Conservation (phyloP, 1,284 basidiomycete genomes). For the Tranzscheliella williamsii region DNA sequence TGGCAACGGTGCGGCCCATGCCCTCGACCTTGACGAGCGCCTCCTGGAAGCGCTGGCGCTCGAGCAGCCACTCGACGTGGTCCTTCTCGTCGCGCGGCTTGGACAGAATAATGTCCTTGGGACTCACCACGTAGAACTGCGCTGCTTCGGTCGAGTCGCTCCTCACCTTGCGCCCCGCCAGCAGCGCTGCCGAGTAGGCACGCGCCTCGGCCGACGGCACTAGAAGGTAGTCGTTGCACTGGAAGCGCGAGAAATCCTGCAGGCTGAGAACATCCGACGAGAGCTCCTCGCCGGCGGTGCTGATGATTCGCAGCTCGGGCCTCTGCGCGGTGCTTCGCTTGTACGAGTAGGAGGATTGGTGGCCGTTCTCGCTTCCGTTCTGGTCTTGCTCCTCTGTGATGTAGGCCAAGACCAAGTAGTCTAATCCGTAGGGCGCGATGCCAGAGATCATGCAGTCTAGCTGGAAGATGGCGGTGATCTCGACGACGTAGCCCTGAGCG, state of each 20-base stretch:
- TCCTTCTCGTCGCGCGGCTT: conserved; percentile 83
- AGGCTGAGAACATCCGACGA: conserved; percentile 83
- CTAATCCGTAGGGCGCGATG: conserved; percentile 73
- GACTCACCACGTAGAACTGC: conserved; percentile 78
- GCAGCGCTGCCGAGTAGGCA: conserved; percentile 31
- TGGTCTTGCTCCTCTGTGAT: conserved; percentile 61
- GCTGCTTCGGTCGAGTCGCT: conserved; percentile 15
- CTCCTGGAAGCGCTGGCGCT: conserved; percentile 81
- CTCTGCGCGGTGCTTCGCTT: conserved; percentile 79
- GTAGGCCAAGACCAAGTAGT: conserved; percentile 80
- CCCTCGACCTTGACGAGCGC: conserved; percentile 83
- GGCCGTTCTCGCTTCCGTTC: conserved; percentile 11
- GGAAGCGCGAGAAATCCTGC: conserved; percentile 77
- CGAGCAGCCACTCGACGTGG: conserved; percentile 90
- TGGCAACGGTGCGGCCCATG: conserved; percentile 61
- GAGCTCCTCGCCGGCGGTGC: conserved; percentile 83
- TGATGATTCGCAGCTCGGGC: conserved; percentile 90
- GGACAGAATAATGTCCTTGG: conserved; percentile 82
- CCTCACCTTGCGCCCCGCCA: conserved; percentile 25
- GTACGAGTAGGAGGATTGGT: conserved; percentile 59
- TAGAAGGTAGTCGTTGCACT: conserved; percentile 88
- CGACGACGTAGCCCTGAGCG: conserved; percentile 66
- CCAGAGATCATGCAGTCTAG: conserved; percentile 95
- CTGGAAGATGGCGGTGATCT: conserved; percentile 88
- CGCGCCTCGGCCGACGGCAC: conserved; percentile 59